phyloP scores from a whole-genome alignment of 2,329 filamentous ascomycete genomes.

The Calonectria honghensis region DNA sequence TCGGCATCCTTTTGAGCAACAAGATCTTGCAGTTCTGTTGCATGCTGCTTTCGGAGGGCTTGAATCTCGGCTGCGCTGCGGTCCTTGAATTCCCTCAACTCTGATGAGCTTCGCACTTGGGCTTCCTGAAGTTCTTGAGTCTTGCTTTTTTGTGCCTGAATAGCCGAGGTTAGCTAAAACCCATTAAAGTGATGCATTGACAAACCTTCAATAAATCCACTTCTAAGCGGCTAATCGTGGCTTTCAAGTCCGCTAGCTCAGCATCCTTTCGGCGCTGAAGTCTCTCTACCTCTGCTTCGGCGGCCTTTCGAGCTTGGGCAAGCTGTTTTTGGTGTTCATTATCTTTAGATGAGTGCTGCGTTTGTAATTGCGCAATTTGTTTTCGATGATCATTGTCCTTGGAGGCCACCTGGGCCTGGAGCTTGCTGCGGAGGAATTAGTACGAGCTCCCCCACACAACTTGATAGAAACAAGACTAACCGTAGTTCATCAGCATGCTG shows the following conservation, averaged over 20 bases:
- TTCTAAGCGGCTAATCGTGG: conserved; percentile 77
- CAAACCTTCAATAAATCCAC: conserved; percentile 76
- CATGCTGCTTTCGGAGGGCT: conserved; percentile 41
- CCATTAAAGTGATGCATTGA: background rate
- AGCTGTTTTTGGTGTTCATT: conserved; percentile 65
- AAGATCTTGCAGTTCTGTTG: conserved; percentile 33
- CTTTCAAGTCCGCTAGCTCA: conserved; percentile 78
- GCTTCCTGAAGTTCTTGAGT: conserved; percentile 74
- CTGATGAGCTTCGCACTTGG: conserved; percentile 38
- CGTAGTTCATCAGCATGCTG: conserved; percentile 81
- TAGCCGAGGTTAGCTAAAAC: background rate
- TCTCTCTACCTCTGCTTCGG: conserved; percentile 70
- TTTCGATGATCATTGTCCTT: conserved; percentile 58
- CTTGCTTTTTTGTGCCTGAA: conserved; percentile 76
- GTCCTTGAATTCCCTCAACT: conserved; percentile 50
- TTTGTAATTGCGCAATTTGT: conserved; percentile 54
- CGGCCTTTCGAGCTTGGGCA: conserved; percentile 67
- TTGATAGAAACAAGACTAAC: conserved; percentile 58
- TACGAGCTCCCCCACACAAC: conserved; percentile 19
- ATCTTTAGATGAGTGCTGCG: conserved; percentile 56
- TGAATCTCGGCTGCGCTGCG: conserved; percentile 46
- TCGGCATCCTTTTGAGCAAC: conserved; percentile 64
- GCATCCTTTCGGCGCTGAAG: conserved; percentile 71
- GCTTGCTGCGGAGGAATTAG: conserved; percentile 53
- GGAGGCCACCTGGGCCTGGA: conserved; percentile 56